phyloP scores from a whole-genome alignment of 2,329 filamentous ascomycete species.

The Acrodontium crateriforme region DNA sequence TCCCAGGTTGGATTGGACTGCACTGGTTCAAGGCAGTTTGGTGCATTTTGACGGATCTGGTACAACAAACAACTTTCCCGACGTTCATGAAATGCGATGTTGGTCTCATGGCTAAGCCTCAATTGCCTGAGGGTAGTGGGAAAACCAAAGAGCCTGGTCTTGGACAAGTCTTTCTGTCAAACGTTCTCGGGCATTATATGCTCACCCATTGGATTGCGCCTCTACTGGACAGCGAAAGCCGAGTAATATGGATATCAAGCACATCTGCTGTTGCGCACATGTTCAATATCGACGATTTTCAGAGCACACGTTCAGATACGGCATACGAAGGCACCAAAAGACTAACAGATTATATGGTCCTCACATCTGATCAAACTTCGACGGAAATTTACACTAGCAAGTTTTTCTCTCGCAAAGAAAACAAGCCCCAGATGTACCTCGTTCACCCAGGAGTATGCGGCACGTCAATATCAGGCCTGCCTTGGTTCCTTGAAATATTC shows the following conservation, averaged over 20 bases:
- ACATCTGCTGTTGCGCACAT: slow-evolving; percentile 50
- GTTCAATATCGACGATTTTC: slow-evolving; percentile 58
- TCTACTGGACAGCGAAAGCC: slow-evolving; percentile 45
- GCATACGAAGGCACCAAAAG: slow-evolving; percentile 84
- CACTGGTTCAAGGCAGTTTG: slow-evolving; percentile 51
- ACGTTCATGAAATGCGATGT: slow-evolving; percentile 54
- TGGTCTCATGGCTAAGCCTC: slow-evolving; percentile 40
- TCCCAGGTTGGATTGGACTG: slow-evolving; percentile 73
- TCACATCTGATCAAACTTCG: slow-evolving; percentile 57
- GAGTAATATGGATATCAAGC: slow-evolving; percentile 79
- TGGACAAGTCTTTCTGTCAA: slow-evolving; percentile 76
- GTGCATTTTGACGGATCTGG: slow-evolving; percentile 45
- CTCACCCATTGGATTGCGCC: slow-evolving; percentile 69
- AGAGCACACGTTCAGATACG: slow-evolving; percentile 47
- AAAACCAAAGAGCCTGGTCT: slow-evolving; percentile 41
- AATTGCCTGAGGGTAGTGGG: slow-evolving; percentile 31
- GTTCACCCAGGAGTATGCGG: slow-evolving; percentile 77
- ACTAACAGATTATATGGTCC: slow-evolving; percentile 67
- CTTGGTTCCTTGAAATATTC: slow-evolving; percentile 51
- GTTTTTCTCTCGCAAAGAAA: slow-evolving; percentile 38
- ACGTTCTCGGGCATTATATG: slow-evolving; percentile 91
- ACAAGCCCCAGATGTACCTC: slow-evolving; percentile 56
- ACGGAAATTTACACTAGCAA: slow-evolving; percentile 41
- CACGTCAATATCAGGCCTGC: slow-evolving; percentile 67
- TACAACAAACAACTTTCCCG: slow-evolving; percentile 62